These are phyloP conservation scores for Sonneratia caseolaris DNA, from an alignment of 345 rosid genomes.

Conservation along the genomic window DNA sequence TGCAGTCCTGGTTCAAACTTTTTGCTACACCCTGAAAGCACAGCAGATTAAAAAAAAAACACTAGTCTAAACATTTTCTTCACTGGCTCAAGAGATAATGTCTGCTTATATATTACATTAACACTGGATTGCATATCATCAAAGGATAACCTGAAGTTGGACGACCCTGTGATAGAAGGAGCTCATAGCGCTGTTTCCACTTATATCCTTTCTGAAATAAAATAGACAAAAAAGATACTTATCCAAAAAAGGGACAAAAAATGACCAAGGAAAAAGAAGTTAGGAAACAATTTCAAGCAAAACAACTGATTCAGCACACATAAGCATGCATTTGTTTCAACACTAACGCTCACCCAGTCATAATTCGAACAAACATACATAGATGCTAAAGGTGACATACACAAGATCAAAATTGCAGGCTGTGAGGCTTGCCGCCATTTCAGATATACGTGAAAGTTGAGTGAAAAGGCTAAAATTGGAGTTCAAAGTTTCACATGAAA, in stretches of 20 bases:
- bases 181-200: constrained; percentile 47
- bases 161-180: constrained; percentile 62
- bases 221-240: background rate
- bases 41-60: background rate
- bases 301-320: background rate
- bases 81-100: background rate
- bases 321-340: background rate
- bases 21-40: constrained; percentile 13
- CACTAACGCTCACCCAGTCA: background rate
- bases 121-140: background rate
- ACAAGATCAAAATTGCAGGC: background rate
- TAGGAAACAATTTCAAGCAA: background rate
- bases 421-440: background rate
- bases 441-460: background rate
- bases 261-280: background rate
- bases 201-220: constrained; percentile 57
- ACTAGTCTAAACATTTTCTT: background rate
- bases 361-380: background rate
- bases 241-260: no score
- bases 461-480: no score
- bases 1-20: constrained; percentile 23
- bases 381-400: background rate
- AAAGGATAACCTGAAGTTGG: constrained; percentile 50
- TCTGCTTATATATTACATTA: background rate
- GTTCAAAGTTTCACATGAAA: background rate